A percentile compares a stretch with the other conserved stretches of the same genome.
These are phyloP conservation scores for Penicillium lividum DNA, from an alignment of 495 filamentous ascomycete species.

Conservation along the genomic window DNA sequence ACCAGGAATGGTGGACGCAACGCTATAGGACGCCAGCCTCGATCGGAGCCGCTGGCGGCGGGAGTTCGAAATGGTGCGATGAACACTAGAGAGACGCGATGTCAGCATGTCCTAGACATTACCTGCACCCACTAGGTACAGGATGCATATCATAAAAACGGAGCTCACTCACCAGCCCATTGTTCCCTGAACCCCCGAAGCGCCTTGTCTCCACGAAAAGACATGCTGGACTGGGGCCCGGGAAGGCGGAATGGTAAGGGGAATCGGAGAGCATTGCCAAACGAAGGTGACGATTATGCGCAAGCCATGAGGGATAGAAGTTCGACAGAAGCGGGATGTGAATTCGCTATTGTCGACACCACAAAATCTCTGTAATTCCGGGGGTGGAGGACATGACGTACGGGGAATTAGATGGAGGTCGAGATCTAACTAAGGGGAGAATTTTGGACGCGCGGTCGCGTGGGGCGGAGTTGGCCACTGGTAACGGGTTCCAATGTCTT, in stretches of 20 bases:
- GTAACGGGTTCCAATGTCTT: background rate
- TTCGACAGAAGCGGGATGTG: background rate
- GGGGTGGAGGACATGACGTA: constrained; percentile 10
- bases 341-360: constrained; percentile 1
- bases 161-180: constrained; percentile 21
- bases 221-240: constrained; percentile 25
- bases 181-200: constrained; percentile 17
- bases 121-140: background rate
- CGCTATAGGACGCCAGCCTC: constrained; percentile 41
- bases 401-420: background rate
- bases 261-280: constrained; percentile 25
- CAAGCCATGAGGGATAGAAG: background rate
- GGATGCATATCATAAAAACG: background rate
- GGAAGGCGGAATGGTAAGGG: constrained; percentile 7
- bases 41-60: constrained; percentile 7
- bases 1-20: constrained; percentile 37
- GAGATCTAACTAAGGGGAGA: background rate
- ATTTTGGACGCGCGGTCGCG: constrained; percentile 19
- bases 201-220: constrained; percentile 17
- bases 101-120: background rate
- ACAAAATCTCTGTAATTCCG: constrained; percentile 6
- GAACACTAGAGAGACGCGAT: constrained; percentile 11
- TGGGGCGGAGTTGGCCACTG: constrained; percentile 9
- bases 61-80: constrained; percentile 19
- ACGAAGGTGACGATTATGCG: background rate